Base-by-base conservation (phyloP, 2,329 filamentous ascomycete species). In the Coniochaeta prunicola region DNA sequence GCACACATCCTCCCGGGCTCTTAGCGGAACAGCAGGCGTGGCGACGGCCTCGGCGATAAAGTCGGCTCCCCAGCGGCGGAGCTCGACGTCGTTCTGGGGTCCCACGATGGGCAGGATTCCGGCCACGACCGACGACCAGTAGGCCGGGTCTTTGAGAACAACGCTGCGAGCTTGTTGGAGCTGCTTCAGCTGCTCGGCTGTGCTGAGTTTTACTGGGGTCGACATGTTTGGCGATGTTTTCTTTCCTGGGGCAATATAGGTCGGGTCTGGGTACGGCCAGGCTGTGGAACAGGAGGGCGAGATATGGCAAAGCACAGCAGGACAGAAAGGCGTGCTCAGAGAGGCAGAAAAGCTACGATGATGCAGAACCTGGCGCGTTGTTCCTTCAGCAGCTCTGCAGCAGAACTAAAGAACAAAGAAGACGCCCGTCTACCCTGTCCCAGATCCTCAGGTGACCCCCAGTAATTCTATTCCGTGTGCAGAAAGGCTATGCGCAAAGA, bases 11-110 rank as follows among this genome's bases (percentile, higher is more conserved):
- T 87, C 91, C 79, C 97, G 99, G 72, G 90, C 86, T 57, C 87
- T 81, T 60, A 84, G 79, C 21, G 87, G 78, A 67, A 97, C 80
- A 24, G 89, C 85, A n/a, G 96, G 94, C 61, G 91, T 96, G 59
- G 94, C 89, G 76, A 99, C 97, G 2, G 92, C 92, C 77, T 99
- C 94, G 59, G 93, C 92, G 48, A 99, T 80, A 70, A 99, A 99
- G 62, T 97, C 92, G 63, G 92, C 88, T 28, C 93, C 94, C 94
- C 94, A 99, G 88, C 92, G 81, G 74, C 92, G 89, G 68, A 97
- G 78, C 74, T 96, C 91, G 59, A 96, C 76, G 61, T 85, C 82
- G 63, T 90, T 83, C 64, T 82, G 80, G 57, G 89, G 84, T 61
- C 88, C 87, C 73, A 97, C 90, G 68, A 97, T 92, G 59, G 92